Conservation (phyloP, 129 eudicot species). For the Flaveria robusta region DNA sequence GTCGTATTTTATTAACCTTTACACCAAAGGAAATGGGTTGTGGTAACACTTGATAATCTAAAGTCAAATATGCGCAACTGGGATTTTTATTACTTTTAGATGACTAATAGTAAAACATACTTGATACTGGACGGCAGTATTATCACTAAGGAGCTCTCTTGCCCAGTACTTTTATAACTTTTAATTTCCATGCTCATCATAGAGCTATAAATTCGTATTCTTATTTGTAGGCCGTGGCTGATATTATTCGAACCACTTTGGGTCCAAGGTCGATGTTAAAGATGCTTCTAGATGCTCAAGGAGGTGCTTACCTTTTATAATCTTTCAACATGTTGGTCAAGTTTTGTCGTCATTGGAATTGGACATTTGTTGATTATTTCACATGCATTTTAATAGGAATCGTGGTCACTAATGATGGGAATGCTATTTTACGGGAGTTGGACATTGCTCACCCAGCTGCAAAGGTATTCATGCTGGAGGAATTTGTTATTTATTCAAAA, state of each 20-base stretch:
- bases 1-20: background rate
- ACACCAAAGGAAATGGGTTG: background rate
- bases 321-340: background rate
- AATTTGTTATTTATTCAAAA: background rate
- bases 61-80: background rate
- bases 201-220: background rate
- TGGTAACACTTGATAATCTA: background rate
- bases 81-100: conserved; percentile 2
- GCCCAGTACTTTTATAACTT: background rate
- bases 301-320: conserved; percentile 51
- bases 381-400: conserved; percentile 54
- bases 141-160: background rate
- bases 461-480: conserved; percentile 54
- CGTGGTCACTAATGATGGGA: conserved; percentile 98
- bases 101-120: background rate
- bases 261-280: conserved; percentile 98
- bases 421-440: conserved; percentile 90
- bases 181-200: background rate
- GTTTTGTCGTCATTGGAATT: background rate
- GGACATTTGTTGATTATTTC: background rate
- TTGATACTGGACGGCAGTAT: background rate
- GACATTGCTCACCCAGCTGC: conserved; percentile 99
- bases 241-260: conserved; percentile 87
- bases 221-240: conserved; percentile 83
- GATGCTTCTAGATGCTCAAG: conserved; percentile 92